phyloP scores from a whole-genome alignment of 805 yeast species.

The Hanseniaspora pseudoguilliermondii region DNA sequence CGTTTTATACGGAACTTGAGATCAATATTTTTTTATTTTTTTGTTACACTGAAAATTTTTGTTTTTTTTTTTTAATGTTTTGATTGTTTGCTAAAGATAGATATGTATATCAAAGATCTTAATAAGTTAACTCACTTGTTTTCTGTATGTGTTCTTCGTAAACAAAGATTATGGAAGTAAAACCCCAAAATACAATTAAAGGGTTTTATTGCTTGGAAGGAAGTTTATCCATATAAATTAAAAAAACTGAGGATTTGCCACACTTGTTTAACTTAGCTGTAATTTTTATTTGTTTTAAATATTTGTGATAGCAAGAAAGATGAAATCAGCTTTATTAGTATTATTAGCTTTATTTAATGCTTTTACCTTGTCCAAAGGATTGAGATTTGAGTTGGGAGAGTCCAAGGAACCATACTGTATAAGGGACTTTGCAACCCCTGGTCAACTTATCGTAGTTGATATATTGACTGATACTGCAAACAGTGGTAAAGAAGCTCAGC shows the following conservation, averaged over 20 bases:
- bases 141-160: no score
- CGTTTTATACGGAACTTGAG: background rate
- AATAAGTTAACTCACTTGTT: no score
- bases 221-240: no score
- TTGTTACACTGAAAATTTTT: background rate
- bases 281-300: background rate
- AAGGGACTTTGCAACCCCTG: conserved; percentile 78
- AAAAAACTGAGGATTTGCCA: no score
- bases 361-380: conserved; percentile 20
- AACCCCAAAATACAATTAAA: no score
- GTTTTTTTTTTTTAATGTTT: background rate
- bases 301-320: background rate
- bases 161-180: no score
- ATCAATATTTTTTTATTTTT: background rate
- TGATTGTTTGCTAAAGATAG: background rate
- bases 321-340: background rate
- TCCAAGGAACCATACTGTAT: conserved; percentile 59
- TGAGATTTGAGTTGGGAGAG: conserved; percentile 45
- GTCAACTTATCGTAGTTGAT: conserved; percentile 77
- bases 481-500: conserved; percentile 75
- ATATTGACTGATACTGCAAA: conserved; percentile 55
- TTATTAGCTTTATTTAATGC: background rate
- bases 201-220: no score
- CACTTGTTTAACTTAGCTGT: no score
- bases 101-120: background rate